Evolutionary conservation across 139 green algal species (phyloP).

Genomic region (Chlamydomonas sp.): DNA sequence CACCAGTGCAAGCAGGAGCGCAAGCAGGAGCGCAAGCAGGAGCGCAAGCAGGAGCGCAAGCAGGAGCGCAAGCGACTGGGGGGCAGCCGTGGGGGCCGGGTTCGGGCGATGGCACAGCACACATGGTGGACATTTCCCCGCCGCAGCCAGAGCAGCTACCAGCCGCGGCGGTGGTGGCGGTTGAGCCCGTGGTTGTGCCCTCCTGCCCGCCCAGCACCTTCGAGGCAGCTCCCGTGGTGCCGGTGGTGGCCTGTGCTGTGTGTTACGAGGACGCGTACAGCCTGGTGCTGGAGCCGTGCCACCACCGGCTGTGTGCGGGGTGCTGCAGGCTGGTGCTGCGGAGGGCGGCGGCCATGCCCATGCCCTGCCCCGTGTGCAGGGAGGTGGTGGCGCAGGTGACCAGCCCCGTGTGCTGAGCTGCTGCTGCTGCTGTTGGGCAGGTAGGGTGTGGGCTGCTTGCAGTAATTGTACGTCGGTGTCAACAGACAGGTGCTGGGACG

Average conservation of each 20-base stretch:
- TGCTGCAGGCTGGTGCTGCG: background rate
- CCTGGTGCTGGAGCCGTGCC: slow-evolving; percentile 19
- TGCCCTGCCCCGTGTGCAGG: slow-evolving; percentile 4
- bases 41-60: too few relatives aligned
- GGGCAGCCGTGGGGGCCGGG: background rate
- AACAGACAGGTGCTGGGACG: too few relatives aligned
- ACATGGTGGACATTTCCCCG: too few relatives aligned
- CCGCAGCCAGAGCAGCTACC: background rate
- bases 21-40: too few relatives aligned
- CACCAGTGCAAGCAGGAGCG: background rate
- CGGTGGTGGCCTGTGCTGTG: slow-evolving; percentile 6
- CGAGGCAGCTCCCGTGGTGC: background rate
- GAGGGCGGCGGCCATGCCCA: background rate
- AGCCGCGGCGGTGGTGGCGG: background rate
- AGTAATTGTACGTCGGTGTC: too few relatives aligned
- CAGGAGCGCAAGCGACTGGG: background rate
- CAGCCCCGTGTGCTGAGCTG: slow-evolving; percentile 19
- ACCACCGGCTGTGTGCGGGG: slow-evolving; percentile 10
- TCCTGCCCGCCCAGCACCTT: background rate
- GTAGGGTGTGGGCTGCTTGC: background rate
- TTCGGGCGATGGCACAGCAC: background rate
- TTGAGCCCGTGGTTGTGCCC: background rate
- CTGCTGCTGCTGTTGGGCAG: background rate
- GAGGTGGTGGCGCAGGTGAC: slow-evolving; percentile 1
- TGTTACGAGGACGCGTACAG: slow-evolving; percentile 11